These are phyloP conservation scores for Monilinia fructicola DNA, from an alignment of 2,329 filamentous ascomycete species.

Conservation along the genomic window DNA sequence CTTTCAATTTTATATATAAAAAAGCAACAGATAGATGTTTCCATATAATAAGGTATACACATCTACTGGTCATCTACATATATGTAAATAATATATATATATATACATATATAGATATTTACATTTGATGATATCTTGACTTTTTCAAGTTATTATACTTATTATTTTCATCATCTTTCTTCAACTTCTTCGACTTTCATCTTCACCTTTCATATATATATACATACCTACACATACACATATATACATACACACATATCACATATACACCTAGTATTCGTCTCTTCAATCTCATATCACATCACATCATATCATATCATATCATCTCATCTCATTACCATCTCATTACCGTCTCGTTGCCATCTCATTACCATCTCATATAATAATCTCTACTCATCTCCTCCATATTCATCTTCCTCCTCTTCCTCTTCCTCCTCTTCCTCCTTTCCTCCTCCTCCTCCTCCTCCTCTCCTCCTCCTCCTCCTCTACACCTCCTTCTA, in stretches of 20 bases:
- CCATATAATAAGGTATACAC: no score
- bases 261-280: no score
- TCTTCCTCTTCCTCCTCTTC: background rate
- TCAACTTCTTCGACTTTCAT: no score
- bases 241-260: background rate
- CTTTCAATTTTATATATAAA: background rate
- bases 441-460: background rate
- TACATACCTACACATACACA: background rate
- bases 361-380: no score
- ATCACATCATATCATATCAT: background rate
- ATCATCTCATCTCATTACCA: background rate
- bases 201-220: background rate
- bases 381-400: background rate
- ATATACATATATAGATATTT: background rate
- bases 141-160: background rate
- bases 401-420: background rate
- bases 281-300: background rate
- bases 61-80: no score
- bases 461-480: background rate
- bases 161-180: background rate
- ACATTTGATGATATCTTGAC: background rate
- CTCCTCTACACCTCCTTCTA: background rate
- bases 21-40: no score
- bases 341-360: no score
- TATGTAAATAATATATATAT: no score